Conservation (phyloP, 1,284 basidiomycete genomes). For the Mycena citricolor region DNA sequence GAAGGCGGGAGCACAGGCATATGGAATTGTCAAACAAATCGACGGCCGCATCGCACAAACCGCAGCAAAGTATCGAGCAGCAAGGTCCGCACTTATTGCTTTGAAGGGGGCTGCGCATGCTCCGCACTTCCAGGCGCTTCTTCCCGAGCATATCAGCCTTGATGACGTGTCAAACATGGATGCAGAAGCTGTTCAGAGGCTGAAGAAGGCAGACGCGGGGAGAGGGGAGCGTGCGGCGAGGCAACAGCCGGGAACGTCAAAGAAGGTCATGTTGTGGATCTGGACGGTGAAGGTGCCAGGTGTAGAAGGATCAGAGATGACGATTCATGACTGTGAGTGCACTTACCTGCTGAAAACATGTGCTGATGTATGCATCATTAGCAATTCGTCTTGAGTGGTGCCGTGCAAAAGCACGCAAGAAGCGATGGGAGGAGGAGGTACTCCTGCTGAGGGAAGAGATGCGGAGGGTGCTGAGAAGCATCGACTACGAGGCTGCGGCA, state of each 20-base stretch:
- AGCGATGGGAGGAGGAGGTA: slow-evolving; percentile 16
- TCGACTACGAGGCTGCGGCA: slow-evolving; percentile 2
- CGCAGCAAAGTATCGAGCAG: background rate
- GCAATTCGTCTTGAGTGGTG: slow-evolving; percentile 17
- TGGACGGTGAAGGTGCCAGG: slow-evolving; percentile 19
- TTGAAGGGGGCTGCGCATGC: background rate
- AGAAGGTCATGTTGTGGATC: slow-evolving; percentile 14
- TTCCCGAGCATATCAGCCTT: too few species aligned
- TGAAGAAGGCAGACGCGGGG: background rate
- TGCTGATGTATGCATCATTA: background rate
- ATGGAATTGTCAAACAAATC: slow-evolving; percentile 1
- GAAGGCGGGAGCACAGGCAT: slow-evolving; percentile 7
- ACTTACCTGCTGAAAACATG: background rate
- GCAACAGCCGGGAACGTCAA: slow-evolving; percentile 2
- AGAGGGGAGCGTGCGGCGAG: slow-evolving; percentile 1
- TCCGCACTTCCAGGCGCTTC: background rate
- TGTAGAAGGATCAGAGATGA: background rate
- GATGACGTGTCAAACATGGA: too few species aligned
- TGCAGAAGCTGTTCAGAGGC: too few species aligned
- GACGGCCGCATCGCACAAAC: background rate
- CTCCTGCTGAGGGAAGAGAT: slow-evolving; percentile 8
- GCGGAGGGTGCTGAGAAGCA: slow-evolving; percentile 5
- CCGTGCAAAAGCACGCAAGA: slow-evolving; percentile 5
- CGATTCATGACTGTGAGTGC: slow-evolving; percentile 15
- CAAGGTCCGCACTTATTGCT: background rate